Conservation (phyloP, 2,329 filamentous ascomycete species). For the Fusarium sp. region DNA sequence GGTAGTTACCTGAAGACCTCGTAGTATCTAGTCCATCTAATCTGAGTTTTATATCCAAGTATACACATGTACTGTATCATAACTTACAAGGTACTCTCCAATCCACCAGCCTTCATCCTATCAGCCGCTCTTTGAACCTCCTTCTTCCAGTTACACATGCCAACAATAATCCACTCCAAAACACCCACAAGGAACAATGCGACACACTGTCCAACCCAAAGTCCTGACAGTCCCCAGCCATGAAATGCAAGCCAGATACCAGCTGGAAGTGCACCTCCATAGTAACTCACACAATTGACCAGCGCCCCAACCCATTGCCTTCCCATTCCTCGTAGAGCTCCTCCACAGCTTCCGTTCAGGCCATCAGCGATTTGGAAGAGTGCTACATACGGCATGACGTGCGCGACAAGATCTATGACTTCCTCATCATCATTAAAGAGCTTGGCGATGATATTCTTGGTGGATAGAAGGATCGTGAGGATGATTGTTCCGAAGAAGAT, state of each 20-base stretch:
- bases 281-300: conserved; percentile 87
- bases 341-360: conserved; percentile 86
- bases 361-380: conserved; percentile 93
- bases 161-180: conserved; percentile 84
- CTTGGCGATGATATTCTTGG: conserved; percentile 77
- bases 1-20: too few species aligned
- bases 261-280: conserved; percentile 82
- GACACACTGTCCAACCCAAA: conserved; percentile 88
- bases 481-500: conserved; percentile 76
- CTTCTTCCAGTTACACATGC: conserved; percentile 78
- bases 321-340: conserved; percentile 84
- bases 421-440: conserved; percentile 83
- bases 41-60: too few species aligned
- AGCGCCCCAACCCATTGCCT: conserved; percentile 85
- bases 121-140: conserved; percentile 46
- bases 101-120: conserved; percentile 39
- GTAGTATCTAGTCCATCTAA: too few species aligned
- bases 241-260: conserved; percentile 88
- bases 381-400: conserved; percentile 87
- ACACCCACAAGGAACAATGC: conserved; percentile 83
- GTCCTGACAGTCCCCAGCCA: conserved; percentile 82
- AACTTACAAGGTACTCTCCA: neutral
- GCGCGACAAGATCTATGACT: conserved; percentile 78
- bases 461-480: conserved; percentile 75
- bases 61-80: rapidly evolving